Percentiles rank a stretch among this genome's conserved stretches.
These are phyloP conservation scores for Podospora pseudopauciseta DNA, from an alignment of 495 filamentous ascomycete genomes.

Conservation along the genomic window DNA sequence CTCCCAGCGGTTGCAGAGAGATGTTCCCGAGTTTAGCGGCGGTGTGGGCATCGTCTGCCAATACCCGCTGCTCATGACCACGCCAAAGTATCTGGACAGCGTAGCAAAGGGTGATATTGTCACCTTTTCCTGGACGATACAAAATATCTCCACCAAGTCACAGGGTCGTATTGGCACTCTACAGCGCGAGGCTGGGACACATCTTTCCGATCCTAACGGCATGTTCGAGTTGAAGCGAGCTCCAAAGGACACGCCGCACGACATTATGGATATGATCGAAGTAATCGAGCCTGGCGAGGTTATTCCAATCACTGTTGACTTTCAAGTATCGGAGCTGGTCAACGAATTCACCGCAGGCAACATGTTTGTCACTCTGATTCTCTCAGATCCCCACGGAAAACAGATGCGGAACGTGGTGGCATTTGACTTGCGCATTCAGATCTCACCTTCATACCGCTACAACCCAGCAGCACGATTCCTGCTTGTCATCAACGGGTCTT, in stretches of 20 bases:
- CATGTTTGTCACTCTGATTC: conserved; percentile 23
- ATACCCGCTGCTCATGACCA: conserved; percentile 24
- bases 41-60: conserved; percentile 14
- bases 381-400: conserved; percentile 21
- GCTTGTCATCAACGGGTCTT: conserved; percentile 27
- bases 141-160: conserved; percentile 26
- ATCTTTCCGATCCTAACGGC: conserved; percentile 19
- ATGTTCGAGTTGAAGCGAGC: conserved; percentile 22
- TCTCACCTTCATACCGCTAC: conserved; percentile 25
- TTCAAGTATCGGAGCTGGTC: conserved; percentile 19
- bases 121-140: conserved; percentile 23
- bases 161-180: conserved; percentile 17
- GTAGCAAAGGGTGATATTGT: conserved; percentile 26
- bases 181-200: conserved; percentile 15
- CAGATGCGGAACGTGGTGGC: conserved; percentile 13
- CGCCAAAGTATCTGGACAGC: conserved; percentile 28
- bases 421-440: conserved; percentile 27
- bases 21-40: conserved; percentile 26
- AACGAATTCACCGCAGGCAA: conserved; percentile 20
- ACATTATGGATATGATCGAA: conserved; percentile 22
- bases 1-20: conserved; percentile 20
- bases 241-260: conserved; percentile 17
- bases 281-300: conserved; percentile 22
- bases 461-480: conserved; percentile 23
- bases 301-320: conserved; percentile 21